Conservation (phyloP, 2,329 filamentous ascomycete species). For the Xylaria sp. region DNA sequence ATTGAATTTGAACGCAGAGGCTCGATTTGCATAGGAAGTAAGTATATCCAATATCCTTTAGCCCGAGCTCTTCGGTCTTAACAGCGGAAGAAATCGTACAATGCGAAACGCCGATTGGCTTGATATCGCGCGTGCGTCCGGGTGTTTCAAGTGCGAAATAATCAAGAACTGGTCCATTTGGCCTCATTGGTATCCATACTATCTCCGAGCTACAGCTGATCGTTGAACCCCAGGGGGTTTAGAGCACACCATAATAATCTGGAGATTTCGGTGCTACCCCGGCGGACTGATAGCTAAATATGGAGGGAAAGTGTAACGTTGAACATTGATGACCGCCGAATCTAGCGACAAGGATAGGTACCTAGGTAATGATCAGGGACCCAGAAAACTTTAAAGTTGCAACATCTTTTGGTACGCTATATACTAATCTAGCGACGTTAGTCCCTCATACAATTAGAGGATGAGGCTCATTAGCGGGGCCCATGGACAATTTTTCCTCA, state of each 20-base stretch:
- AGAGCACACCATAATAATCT: not conserved
- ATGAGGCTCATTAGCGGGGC: not conserved
- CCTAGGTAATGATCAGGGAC: slow-evolving; percentile 5
- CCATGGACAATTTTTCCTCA: not conserved
- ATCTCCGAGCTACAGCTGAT: not conserved
- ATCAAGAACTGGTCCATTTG: not conserved
- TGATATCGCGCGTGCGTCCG: not conserved
- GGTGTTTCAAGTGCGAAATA: not conserved
- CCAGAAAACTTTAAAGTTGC: not conserved
- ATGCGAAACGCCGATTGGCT: not conserved
- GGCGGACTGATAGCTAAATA: not conserved
- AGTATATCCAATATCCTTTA: too few relatives aligned
- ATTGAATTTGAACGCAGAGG: not conserved
- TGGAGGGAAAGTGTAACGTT: slow-evolving; percentile 2
- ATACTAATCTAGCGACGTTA: not conserved
- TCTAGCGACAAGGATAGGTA: not conserved
- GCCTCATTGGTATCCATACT: not conserved
- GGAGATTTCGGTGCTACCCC: slow-evolving; percentile 4
- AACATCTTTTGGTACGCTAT: not conserved
- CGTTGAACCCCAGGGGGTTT: not conserved
- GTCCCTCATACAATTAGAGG: not conserved
- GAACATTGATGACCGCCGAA: not conserved
- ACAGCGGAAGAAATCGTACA: not conserved
- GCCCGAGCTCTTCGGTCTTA: not conserved
- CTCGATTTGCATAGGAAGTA: not conserved